These are phyloP conservation scores for Hericium erinaceus DNA, from an alignment of 768 basidiomycete species.

Conservation along the genomic window DNA sequence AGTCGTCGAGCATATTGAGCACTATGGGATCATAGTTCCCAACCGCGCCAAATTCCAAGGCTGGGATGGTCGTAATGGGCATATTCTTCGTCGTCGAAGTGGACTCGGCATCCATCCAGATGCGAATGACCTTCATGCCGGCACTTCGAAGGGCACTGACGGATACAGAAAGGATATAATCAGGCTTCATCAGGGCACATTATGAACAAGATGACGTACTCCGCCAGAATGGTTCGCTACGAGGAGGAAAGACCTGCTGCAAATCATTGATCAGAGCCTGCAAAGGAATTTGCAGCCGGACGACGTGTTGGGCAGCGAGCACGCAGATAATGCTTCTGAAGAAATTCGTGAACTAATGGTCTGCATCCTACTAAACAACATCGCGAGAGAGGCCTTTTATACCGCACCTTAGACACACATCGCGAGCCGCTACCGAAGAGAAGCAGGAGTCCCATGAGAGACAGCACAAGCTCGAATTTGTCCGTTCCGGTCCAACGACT, in stretches of 20 bases:
- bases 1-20: slow-evolving; percentile 24
- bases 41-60: slow-evolving; percentile 25
- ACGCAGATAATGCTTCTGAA: too few species aligned
- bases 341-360: too few species aligned
- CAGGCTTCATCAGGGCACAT: too few species aligned
- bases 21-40: slow-evolving; percentile 29
- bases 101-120: slow-evolving; percentile 18
- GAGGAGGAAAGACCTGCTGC: background rate
- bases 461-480: too few species aligned
- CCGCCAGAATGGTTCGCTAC: background rate
- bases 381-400: too few species aligned
- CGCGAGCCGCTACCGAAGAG: too few species aligned
- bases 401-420: too few species aligned
- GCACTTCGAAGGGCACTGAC: slow-evolving; percentile 16
- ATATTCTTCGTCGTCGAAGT: slow-evolving; percentile 16
- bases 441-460: too few species aligned
- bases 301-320: too few species aligned
- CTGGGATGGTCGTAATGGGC: slow-evolving; percentile 20
- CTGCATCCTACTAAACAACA: too few species aligned
- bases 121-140: slow-evolving; percentile 18
- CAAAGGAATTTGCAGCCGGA: background rate
- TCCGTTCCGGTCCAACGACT: too few species aligned
- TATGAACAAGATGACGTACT: background rate
- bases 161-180: background rate
- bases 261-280: background rate